Evolutionary conservation across 2,329 filamentous ascomycete genomes (phyloP), one percentile per base, ranked within the genome.

Genomic region (Xylaria sp.): DNA sequence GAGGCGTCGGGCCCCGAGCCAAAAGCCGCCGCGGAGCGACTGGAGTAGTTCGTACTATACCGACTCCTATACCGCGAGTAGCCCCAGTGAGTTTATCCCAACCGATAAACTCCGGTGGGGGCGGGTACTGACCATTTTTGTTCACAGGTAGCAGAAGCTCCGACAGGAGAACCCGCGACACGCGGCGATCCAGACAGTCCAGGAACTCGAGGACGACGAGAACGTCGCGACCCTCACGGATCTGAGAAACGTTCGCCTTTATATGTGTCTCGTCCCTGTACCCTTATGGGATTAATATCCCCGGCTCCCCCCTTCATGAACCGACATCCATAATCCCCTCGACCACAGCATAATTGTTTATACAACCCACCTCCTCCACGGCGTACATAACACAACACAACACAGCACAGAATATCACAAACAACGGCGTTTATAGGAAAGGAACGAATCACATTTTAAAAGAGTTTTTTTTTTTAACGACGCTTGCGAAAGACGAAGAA

Each of bases 1-100:
- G n/a, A 68, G 65, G 55, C 75, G 80, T 59, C 79, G 79, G 70
- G 67, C 68, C 52, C 70, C 66, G 57, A 75, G 75, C 64, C 65
- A 73, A 38, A 59, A 67, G 44, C 73, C 71, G 44, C 64, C 76
- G 17, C 69, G 75, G 52, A 79, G 77, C 73, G 68, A 78, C 64
- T 62, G 72, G 57, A 72, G 73, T 66, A 81, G 81, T 71, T 79
- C 73, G 67, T 80, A 81, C 67, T 83, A 76, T 48, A 79, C 78
- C 57, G 79, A 80, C 65, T 80, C 77, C 47, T 84, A 82, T 69
- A 78, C 76, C 19, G 76, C 74, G 58, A 76, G 71, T 60, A 78
- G 70, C 64, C 77, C 77, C 59, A 82, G 81, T 83, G 73, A 79
- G 80, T 81, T 66, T 60, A 61, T 60, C 57, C 56, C 44, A 17